A percentile compares a stretch with the other conserved stretches of the same genome.
Evolutionary conservation across 1,139 yeast genomes (phyloP).

Genomic region (Yamadazyma membranifaciens): DNA sequence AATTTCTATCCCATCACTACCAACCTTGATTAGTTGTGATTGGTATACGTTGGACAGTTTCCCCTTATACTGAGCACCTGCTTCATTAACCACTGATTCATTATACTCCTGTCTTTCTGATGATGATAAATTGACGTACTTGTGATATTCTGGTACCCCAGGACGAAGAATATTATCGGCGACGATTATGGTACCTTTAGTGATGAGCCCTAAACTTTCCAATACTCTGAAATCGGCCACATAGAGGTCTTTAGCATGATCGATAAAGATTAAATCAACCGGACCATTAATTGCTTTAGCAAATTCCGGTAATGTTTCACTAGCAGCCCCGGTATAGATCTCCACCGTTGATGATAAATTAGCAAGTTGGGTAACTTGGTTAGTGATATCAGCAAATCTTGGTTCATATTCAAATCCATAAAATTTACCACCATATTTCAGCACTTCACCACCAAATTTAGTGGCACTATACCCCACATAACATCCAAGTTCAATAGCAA

Average conservation of each 20-base stretch:
- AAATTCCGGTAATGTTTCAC: constrained; percentile 26
- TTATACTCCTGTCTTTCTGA: constrained; percentile 33
- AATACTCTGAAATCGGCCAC: constrained; percentile 43
- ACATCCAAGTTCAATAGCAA: constrained; percentile 44
- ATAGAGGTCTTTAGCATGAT: constrained; percentile 40
- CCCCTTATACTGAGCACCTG: constrained; percentile 19
- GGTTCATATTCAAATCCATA: constrained; percentile 37
- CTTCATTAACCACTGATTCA: constrained; percentile 9
- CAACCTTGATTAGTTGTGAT: constrained; percentile 21
- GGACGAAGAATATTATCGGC: constrained; percentile 40
- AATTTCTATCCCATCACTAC: constrained; percentile 32
- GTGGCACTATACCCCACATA: constrained; percentile 47
- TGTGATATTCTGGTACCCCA: constrained; percentile 41
- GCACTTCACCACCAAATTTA: constrained; percentile 28
- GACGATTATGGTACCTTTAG: constrained; percentile 38
- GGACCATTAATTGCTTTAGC: constrained; percentile 13
- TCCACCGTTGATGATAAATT: constrained; percentile 33
- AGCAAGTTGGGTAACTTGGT: constrained; percentile 33
- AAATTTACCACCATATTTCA: constrained; percentile 25
- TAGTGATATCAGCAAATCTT: constrained; percentile 34
- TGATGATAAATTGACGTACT: constrained; percentile 39
- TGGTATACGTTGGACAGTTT: constrained; percentile 39
- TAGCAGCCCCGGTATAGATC: constrained; percentile 38
- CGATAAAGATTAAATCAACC: constrained; percentile 40
- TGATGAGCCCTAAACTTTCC: constrained; percentile 39